These are phyloP conservation scores for Pelargonium myrrhifolium DNA, from an alignment of 441 rosid genomes.

Conservation along the genomic window DNA sequence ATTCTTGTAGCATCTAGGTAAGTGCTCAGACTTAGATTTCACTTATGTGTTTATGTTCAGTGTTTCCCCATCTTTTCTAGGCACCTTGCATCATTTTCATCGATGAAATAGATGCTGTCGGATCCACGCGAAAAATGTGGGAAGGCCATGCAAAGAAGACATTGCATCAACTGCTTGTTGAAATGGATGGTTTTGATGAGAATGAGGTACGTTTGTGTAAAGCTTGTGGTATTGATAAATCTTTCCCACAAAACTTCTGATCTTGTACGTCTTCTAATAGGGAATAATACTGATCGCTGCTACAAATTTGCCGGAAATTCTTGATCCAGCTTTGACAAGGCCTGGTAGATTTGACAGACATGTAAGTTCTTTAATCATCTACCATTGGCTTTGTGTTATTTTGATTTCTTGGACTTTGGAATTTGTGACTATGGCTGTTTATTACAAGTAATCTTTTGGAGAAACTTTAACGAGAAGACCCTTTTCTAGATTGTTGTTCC, in stretches of 20 bases:
- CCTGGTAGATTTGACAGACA: conserved; percentile 98
- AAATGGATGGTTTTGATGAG: conserved; percentile 97
- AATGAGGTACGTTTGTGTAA: conserved; percentile 55
- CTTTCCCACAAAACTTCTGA: conserved; percentile 10
- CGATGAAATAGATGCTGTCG: conserved; percentile 97
- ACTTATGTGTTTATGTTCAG: conserved; percentile 1
- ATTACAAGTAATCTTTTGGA: neutral
- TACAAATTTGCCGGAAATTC: conserved; percentile 94
- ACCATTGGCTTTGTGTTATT: neutral
- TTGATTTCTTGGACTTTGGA: conserved; percentile 6
- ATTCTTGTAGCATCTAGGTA: neutral
- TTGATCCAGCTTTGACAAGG: conserved; percentile 98
- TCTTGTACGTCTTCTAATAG: conserved; percentile 30
- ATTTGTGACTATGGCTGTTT: neutral
- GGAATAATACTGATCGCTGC: conserved; percentile 98
- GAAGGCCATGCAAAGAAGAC: conserved; percentile 99
- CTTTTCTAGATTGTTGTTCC: conserved; percentile 72
- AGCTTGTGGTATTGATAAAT: conserved; percentile 7
- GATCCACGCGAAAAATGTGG: conserved; percentile 94
- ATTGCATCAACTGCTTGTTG: conserved; percentile 90
- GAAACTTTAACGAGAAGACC: conserved; percentile 25
- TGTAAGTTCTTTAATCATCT: conserved; percentile 48
- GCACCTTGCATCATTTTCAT: conserved; percentile 96
- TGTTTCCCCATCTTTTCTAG: conserved; percentile 31
- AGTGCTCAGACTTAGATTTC: conserved; percentile 13